Evolutionary conservation across 2,329 filamentous ascomycete species (phyloP).

Genomic region (Fusarium subtropicale): DNA sequence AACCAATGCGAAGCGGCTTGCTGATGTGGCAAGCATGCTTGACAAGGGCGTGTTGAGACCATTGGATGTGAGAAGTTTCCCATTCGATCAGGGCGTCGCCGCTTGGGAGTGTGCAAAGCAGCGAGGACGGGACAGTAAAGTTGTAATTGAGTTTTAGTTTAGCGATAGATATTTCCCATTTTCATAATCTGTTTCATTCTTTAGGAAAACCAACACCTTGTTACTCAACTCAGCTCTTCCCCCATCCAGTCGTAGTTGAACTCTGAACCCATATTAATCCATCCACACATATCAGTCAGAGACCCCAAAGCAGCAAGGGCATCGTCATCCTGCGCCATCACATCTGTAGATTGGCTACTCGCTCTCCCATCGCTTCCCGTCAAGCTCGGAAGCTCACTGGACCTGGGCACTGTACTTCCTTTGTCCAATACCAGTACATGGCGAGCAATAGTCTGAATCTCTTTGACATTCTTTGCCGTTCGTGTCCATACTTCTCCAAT

Average conservation of each 20-base stretch:
- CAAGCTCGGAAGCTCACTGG: slow-evolving; percentile 7
- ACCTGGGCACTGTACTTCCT: not conserved
- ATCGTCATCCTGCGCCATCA: not conserved
- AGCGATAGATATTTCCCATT: not conserved
- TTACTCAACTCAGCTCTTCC: not conserved
- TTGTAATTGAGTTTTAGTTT: slow-evolving; percentile 3
- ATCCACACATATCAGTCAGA: slow-evolving; percentile 24
- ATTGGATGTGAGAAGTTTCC: not conserved
- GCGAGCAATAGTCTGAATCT: slow-evolving; percentile 38
- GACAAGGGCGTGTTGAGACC: slow-evolving; percentile 8
- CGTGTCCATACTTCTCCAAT: slow-evolving; percentile 26
- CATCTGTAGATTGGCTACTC: not conserved
- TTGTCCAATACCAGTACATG: slow-evolving; percentile 19
- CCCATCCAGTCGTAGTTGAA: slow-evolving; percentile 5
- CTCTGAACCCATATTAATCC: not conserved
- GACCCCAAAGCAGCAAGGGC: not conserved
- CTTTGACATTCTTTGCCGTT: slow-evolving; percentile 32
- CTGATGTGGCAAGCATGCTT: not conserved
- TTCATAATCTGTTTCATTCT: fast-evolving
- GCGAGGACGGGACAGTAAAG: slow-evolving; percentile 13
- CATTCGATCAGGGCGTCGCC: not conserved
- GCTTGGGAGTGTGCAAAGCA: slow-evolving; percentile 20
- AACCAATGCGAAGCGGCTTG: not conserved
- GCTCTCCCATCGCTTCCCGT: not conserved
- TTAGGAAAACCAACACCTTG: fast-evolving